A percentile compares a stretch with the other conserved stretches of the same genome.
Conservation (phyloP, 768 basidiomycete genomes). For the Pisolithus marmoratus region DNA sequence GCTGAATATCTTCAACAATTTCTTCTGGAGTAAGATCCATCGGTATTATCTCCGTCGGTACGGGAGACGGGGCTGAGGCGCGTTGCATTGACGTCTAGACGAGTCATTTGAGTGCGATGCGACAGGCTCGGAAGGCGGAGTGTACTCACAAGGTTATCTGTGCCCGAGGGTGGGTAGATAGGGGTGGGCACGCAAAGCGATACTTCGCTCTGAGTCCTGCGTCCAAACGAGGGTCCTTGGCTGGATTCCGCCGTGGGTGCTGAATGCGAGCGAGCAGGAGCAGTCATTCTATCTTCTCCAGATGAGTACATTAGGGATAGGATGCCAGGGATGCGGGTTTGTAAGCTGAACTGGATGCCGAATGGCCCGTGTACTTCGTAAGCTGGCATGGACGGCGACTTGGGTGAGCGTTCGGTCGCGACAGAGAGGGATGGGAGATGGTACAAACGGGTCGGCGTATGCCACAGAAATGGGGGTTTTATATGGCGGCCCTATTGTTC, state of each 20-base stretch:
- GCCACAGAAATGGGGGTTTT: neutral
- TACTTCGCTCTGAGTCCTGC: slow-evolving; percentile 22
- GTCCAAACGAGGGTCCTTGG: slow-evolving; percentile 16
- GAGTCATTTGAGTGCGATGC: neutral
- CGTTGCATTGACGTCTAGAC: slow-evolving; percentile 10
- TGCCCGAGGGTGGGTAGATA: slow-evolving; percentile 5
- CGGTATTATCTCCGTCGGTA: slow-evolving; percentile 29
- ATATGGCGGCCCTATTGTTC: too few species aligned
- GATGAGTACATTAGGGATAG: slow-evolving; percentile 6
- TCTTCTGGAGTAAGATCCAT: slow-evolving; percentile 28
- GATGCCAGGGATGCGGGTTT: slow-evolving; percentile 9
- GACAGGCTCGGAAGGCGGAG: neutral
- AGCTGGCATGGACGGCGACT: slow-evolving; percentile 12
- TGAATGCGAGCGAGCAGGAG: slow-evolving; percentile 18
- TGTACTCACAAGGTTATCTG: slow-evolving; percentile 23
- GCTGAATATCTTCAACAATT: slow-evolving; percentile 27
- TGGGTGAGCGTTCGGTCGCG: neutral
- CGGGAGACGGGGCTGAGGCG: slow-evolving; percentile 25
- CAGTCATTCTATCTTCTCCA: slow-evolving; percentile 6
- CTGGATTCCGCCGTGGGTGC: slow-evolving; percentile 19
- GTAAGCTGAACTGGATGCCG: slow-evolving; percentile 14
- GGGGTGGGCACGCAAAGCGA: slow-evolving; percentile 9
- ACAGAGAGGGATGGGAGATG: neutral
- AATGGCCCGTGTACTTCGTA: slow-evolving; percentile 19
- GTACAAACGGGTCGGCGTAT: neutral